Conservation (phyloP, 148 eudicot genomes). For the Cornus kousa region DNA sequence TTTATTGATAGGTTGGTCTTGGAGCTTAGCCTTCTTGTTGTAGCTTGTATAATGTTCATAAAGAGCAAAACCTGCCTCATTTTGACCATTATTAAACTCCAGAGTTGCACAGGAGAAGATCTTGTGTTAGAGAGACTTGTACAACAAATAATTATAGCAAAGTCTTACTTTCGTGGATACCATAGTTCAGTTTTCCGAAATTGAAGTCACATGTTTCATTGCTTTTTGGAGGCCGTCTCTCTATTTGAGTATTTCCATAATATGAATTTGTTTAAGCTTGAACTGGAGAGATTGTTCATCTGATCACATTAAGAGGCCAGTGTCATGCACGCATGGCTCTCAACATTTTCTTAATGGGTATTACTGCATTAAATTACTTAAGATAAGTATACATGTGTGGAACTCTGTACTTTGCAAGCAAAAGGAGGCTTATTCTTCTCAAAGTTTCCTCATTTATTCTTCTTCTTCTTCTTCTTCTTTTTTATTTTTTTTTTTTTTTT, state of each 20-base stretch:
- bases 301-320: background rate
- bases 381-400: background rate
- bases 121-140: background rate
- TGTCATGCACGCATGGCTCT: background rate
- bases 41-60: background rate
- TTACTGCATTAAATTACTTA: background rate
- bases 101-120: background rate
- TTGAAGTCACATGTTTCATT: background rate
- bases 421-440: background rate
- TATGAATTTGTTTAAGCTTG: background rate
- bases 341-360: background rate
- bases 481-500: too few relatives aligned
- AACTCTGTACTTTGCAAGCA: constrained; percentile 2
- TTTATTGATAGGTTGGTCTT: constrained; percentile 6
- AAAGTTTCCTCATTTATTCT: background rate
- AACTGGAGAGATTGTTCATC: background rate
- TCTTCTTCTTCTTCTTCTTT: too few relatives aligned
- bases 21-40: background rate
- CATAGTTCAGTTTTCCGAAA: background rate
- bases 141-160: background rate
- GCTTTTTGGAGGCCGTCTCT: constrained; percentile 3
- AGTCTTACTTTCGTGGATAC: background rate
- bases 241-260: background rate
- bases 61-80: background rate
- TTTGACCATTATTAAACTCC: background rate